Base-by-base conservation (phyloP, 148 eudicot genomes). In the Cornus suecica region DNA sequence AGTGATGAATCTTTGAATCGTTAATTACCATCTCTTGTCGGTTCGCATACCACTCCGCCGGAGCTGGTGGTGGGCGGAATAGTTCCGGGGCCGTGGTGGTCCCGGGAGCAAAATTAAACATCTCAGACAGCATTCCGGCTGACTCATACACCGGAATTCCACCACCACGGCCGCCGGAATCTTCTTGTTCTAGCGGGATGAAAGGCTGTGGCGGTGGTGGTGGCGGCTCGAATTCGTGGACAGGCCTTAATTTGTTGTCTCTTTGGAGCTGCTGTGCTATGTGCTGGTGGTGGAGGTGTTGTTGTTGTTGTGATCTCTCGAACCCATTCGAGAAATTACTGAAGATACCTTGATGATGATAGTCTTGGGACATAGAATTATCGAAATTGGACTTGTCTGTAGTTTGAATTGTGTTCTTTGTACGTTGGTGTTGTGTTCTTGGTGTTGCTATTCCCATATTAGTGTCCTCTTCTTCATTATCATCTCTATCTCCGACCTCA, bases 311-410 rank as follows among this genome's bases (percentile, higher is more conserved):
- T 34, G 83, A 69, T 76, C 83, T 74, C 73, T 84, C 87, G 68
- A 84, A 87, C 70, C 83, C 89, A 87, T 87, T 80, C 51, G 82
- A 66, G 80, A 87, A 84, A 70, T n/a, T n/a, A n/a, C 69, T 80
- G 77, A 80, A 82, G 23, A 90, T 72, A 25, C 86, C 84, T 42
- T 79, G 90, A 62, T 80, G 84, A 66, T 80, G 84, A 74, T 86
- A 87, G 61, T 85, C 85, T 76, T 87, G 88, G 83, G 97, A 90
- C 98, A 93, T 93, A 86, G 87, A 85, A 85, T 80, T 83, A 5
- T 14, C 29, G n/a, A 56, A 24, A 60, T 56, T 68, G 56, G 67
- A 45, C 22, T 45, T 66, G 22, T 30, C 22, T 72, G 69, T 10
- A 20, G 29, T 8, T 48, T 71, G 31, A 45, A 64, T 25, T 32